Conservation (phyloP, 352 stramenopile genomes). For the Globisporangium sylvaticum region DNA sequence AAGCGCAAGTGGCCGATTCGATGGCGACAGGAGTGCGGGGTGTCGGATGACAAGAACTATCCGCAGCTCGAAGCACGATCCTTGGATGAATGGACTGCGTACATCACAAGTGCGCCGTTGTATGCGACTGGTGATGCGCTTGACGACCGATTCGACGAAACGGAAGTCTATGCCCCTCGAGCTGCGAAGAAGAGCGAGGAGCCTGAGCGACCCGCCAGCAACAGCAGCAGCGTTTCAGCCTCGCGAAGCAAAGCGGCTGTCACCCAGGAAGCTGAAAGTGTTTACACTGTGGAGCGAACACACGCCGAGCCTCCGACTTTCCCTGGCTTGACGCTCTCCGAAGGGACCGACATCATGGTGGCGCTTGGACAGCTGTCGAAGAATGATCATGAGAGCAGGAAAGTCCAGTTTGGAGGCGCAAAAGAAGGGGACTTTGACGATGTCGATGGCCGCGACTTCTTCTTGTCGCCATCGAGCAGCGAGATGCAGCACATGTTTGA, state of each 20-base stretch:
- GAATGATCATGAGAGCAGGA: slow-evolving; percentile 21
- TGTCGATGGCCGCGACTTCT: slow-evolving; percentile 64
- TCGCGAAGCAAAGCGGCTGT: slow-evolving; percentile 9
- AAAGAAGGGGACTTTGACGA: slow-evolving; percentile 48
- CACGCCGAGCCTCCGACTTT: slow-evolving; percentile 12
- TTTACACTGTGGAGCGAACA: background rate
- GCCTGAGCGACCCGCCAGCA: background rate
- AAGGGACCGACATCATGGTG: slow-evolving; percentile 78
- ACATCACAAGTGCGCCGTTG: slow-evolving; percentile 63
- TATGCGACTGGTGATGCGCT: slow-evolving; percentile 59
- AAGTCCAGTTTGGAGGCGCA: slow-evolving; percentile 41
- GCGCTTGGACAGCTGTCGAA: slow-evolving; percentile 51
- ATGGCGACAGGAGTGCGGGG: slow-evolving; percentile 77
- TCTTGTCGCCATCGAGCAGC: slow-evolving; percentile 77
- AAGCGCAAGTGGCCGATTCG: slow-evolving; percentile 58
- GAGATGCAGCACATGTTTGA: slow-evolving; percentile 90
- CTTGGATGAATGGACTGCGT: slow-evolving; percentile 72
- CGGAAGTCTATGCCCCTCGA: background rate
- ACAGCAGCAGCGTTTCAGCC: background rate
- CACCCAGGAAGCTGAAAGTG: background rate
- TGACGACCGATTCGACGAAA: slow-evolving; percentile 25
- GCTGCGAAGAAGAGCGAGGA: slow-evolving; percentile 7
- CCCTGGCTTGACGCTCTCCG: slow-evolving; percentile 57
- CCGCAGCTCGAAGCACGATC: slow-evolving; percentile 56
- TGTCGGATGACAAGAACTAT: slow-evolving; percentile 64